Evolutionary conservation across 2,329 filamentous ascomycete genomes (phyloP), one percentile per base, ranked within the genome.

Genomic region (Aphanoascus verrucosus): DNA sequence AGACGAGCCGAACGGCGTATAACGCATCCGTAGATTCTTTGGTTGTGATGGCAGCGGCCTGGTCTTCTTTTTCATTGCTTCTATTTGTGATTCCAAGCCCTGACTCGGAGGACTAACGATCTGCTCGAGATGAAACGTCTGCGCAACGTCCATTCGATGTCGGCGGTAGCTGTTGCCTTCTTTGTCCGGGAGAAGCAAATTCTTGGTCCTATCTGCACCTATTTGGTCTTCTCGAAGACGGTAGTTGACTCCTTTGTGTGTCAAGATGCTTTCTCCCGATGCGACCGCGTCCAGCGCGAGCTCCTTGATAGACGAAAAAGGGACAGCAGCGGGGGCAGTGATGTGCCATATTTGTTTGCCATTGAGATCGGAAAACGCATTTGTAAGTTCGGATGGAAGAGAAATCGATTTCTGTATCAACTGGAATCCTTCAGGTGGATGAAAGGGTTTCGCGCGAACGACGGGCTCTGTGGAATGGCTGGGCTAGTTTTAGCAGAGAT

Each of bases 291-390:
- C 63, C 42, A 73, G 61, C 12, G 72, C 67, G 42, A 76, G 63
- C 53, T 74, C 67, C 56, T 74, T 70, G 50, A 77, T 64, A 46
- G 70, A 67, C 6, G 68, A 68, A 34, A 76, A 57, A 15, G 72
- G 69, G 15, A 76, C 64, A 45, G 63, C 69, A 3, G 69, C 63
- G 1, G 74, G 74, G 1, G 71, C 72, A 15, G 70, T 71, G 53
- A 77, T 72, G 57, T 76, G 72, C 64, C 72, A 72, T 47, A 77
- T 59, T 61, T 75, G 69, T 59, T 76, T 76, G 49, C 68, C 69
- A 48, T 60, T 60, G 48, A 73, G 63, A 48, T 72, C 62, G 37
- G 69, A 67, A 40, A 71, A 64, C 20, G 67, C 52, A 20, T 69
- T 66, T 44, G 65, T 62, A 42, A 64, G 59, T 44, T 56, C 61